These are phyloP conservation scores for Aspergillus affinis DNA, from an alignment of 495 filamentous ascomycete genomes.

Conservation along the genomic window DNA sequence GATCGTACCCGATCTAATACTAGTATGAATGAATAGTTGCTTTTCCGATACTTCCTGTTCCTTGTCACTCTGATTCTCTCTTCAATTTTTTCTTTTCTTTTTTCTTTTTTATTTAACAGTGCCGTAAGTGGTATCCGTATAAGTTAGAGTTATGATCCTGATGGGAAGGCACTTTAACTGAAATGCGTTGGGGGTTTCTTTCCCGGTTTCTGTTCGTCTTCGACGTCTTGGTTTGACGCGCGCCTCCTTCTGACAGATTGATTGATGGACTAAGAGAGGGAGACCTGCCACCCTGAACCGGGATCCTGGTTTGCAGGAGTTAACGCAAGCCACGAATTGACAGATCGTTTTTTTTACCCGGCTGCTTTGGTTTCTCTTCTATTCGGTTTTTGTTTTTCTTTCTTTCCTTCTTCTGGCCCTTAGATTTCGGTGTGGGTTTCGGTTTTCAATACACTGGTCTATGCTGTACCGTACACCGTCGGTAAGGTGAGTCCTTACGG, in stretches of 20 bases:
- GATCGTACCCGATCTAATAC: no score
- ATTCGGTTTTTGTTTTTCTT: slow-evolving; percentile 4
- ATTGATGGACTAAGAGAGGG: slow-evolving; percentile 14
- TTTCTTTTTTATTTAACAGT: background rate
- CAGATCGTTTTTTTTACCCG: slow-evolving; percentile 22
- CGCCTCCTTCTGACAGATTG: slow-evolving; percentile 16
- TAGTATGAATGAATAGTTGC: no score
- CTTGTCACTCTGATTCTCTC: background rate
- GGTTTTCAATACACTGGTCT: background rate
- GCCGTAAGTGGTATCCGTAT: background rate
- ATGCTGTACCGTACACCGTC: no score
- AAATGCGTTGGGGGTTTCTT: background rate
- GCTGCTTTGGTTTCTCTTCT: slow-evolving; percentile 14
- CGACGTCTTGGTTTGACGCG: slow-evolving; percentile 7
- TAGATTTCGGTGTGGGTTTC: no score
- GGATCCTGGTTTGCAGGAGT: slow-evolving; percentile 19
- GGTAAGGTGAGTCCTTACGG: no score
- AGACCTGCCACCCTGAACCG: slow-evolving; percentile 13
- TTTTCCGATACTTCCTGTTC: no score
- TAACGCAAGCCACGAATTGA: slow-evolving; percentile 24
- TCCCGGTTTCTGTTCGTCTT: slow-evolving; percentile 3
- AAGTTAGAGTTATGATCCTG: background rate
- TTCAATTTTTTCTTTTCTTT: slow-evolving; percentile 1
- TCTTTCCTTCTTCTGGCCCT: slow-evolving; percentile 1
- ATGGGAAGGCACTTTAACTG: background rate